Evolutionary conservation across 2,329 filamentous ascomycete genomes (phyloP), one percentile per base, ranked within the genome.

Genomic region (Botrytis deweyae): DNA sequence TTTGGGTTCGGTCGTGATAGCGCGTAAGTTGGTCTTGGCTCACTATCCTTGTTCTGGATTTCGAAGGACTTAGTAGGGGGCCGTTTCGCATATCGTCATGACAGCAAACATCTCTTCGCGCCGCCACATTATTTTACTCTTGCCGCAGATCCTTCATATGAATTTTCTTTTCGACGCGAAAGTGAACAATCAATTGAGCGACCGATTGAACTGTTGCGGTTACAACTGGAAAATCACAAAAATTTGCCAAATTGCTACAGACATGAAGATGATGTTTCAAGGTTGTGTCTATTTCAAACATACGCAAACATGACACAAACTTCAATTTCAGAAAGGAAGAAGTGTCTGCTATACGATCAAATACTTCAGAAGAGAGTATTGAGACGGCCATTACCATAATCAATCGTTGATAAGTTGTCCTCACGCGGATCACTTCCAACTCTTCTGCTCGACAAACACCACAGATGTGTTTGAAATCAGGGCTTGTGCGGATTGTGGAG

Each of bases 311-410:
- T 55, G 3, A 29, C 8, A 29, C 4, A 18, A 55, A 29, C 25
- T 29, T 55, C 14, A 29, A 29, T 29, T 4, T 16, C 12, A 18
- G 52, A 8, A 8, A 55, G 6, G 4, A 8, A 16, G 14, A n/a
- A 29, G 14, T 16, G 2, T n/a, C 52, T 8, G 2, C 12, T n/a
- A 55, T 29, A n/a, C 12, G 1, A 55, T n/a, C n/a, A 7, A n/a
- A 0, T 22, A 29, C 25, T n/a, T 29, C 14, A 8, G 25, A 29
- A 29, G 52, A 29, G 5, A 18, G 7, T 55, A 7, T 29, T 18
- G 12, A 8, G 16, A 18, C 0, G 1, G 2, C 2, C 12, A 55
- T 5, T 18, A 3, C 25, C 3, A 29, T 14, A n/a, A 18, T 55
- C 52, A 29, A 18, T 18, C 3, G 16, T 55, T 2, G 25, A 25